Percentiles rank a stretch among this genome's conserved stretches.
Evolutionary conservation across 1,284 basidiomycete species (phyloP).

Genomic region (Neolentinus lepideus): DNA sequence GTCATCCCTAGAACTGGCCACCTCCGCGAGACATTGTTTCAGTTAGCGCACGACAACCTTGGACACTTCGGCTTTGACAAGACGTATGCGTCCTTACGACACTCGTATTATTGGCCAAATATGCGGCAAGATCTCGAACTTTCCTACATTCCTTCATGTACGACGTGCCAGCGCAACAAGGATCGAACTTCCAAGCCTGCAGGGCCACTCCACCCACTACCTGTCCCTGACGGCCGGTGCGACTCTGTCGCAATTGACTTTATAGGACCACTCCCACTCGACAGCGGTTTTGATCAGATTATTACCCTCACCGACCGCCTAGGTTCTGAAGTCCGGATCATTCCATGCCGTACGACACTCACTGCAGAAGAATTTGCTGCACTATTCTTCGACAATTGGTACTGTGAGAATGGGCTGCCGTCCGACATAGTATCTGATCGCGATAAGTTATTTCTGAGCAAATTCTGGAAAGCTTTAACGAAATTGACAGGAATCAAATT

Average conservation of each 20-base stretch:
- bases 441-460: constrained; percentile 31
- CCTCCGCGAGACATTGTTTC: constrained; percentile 16
- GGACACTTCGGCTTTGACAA: constrained; percentile 33
- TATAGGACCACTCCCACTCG: constrained; percentile 28
- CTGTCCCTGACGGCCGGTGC: constrained; percentile 11
- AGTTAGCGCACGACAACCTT: constrained; percentile 20
- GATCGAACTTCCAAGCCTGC: constrained; percentile 5
- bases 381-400: constrained; percentile 28
- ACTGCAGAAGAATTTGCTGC: constrained; percentile 24
- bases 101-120: constrained; percentile 33
- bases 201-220: constrained; percentile 17
- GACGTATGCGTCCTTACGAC: constrained; percentile 24
- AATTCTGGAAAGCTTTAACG: constrained; percentile 33
- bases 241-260: constrained; percentile 35
- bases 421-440: constrained; percentile 31
- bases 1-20: constrained; percentile 20
- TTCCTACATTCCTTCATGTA: constrained; percentile 7
- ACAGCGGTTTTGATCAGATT: constrained; percentile 28
- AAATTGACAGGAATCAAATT: constrained; percentile 26
- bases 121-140: constrained; percentile 23
- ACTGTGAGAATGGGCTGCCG: constrained; percentile 33
- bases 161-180: constrained; percentile 18
- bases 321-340: constrained; percentile 26
- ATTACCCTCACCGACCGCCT: constrained; percentile 28
- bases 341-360: constrained; percentile 19